Base-by-base conservation (phyloP, 202 grass and related monocot species). In the Digitaria exilis region DNA sequence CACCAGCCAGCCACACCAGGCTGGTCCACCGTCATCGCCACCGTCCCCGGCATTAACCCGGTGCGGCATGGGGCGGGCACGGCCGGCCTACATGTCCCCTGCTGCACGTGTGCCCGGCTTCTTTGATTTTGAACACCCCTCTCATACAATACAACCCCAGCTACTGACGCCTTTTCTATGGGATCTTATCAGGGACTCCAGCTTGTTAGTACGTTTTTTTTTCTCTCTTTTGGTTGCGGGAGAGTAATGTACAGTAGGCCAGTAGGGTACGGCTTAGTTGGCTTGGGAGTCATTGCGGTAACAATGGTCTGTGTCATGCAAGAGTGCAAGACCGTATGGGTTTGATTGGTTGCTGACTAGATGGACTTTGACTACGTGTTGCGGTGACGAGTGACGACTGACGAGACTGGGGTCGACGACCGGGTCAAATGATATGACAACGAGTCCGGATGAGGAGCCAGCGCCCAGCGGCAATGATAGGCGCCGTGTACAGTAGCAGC, bases 71-170 rank as follows among this genome's bases (percentile, higher is more conserved):
- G 62, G 41, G 7, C 30, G 31, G 62, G 37, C 58, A 26, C 41
- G 44, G 24, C 7, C 65, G 56, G 51, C 80, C 80, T 71, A 78
- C 65, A 41, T 49, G 78, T 66, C 65, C 72, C 87, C 72, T 0
- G 31, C 44, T 48, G 48, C 77, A 82, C 82, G 78, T 82, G 82
- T 84, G 46, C 85, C 63, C 54, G 31, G 48, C 21, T 67, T 19
- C 43, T 48, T 30, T 71, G n/a, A n/a, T n/a, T n/a, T n/a, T n/a
- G n/a, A n/a, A n/a, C n/a, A n/a, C n/a, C n/a, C n/a, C n/a, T n/a
- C n/a, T n/a, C n/a, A n/a, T n/a, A n/a, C 9, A 58, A 58, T 22
- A 46, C 46, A 74, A 9, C 42, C 21, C 35, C 41, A n/a, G 54
- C 70, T 13, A 41, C n/a, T 42, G 58, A 6, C 73, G 48, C 11